Evolutionary conservation across 495 filamentous ascomycete genomes (phyloP).

Genomic region (Trichoderma gamsii): DNA sequence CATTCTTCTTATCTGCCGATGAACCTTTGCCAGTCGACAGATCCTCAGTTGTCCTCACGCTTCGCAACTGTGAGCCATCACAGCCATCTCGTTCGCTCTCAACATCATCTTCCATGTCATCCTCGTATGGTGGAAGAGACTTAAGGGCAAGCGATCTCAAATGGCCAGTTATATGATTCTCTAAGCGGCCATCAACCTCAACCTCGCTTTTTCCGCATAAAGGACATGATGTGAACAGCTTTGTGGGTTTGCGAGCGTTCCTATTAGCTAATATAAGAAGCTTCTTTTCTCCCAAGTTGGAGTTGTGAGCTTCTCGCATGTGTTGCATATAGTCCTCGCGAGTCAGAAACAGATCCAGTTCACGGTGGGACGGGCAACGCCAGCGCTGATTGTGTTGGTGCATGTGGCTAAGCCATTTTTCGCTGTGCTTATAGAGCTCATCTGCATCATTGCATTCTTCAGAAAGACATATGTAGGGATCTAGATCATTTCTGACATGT

Average conservation of each 20-base stretch:
- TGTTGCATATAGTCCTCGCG: neutral
- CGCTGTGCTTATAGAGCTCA: neutral
- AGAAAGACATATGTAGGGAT: neutral
- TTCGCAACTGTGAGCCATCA: too few species aligned
- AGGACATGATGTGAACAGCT: neutral
- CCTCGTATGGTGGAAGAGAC: neutral
- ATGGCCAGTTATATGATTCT: neutral
- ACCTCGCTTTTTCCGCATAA: neutral
- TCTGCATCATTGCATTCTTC: neutral
- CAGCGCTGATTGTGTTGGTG: neutral
- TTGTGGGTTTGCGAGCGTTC: neutral
- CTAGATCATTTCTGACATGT: neutral
- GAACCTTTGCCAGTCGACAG: too few species aligned
- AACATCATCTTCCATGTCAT: too few species aligned
- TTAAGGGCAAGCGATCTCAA: neutral
- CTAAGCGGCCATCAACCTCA: neutral
- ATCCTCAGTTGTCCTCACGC: too few species aligned
- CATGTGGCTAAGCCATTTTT: neutral
- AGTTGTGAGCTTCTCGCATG: neutral
- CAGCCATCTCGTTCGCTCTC: too few species aligned
- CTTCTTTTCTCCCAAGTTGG: neutral
- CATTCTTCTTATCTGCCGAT: too few species aligned
- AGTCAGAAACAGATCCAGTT: neutral
- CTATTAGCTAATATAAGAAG: neutral
- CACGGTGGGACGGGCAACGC: conserved; percentile 1